Evolutionary conservation across 140 eudicot genomes (phyloP).

Genomic region (Ambrosia hybrid): DNA sequence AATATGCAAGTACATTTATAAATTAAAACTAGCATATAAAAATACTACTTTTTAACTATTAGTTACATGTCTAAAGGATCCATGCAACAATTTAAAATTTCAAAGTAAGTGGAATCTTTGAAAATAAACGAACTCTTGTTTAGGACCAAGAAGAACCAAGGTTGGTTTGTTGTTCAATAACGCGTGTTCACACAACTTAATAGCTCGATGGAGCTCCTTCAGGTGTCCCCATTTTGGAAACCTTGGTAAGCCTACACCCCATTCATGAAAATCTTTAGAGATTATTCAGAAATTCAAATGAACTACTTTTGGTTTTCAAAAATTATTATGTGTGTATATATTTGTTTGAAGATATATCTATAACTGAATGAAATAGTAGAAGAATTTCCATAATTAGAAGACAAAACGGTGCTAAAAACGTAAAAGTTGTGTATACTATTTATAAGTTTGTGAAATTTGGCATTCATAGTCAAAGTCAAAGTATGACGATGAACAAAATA

Average conservation of each 20-base stretch:
- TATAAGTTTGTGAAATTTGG: neutral
- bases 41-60: neutral
- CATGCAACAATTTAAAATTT: neutral
- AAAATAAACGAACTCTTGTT: constrained; percentile 54
- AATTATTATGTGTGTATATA: neutral
- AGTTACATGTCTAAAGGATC: neutral
- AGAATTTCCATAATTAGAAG: neutral
- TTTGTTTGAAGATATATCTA: neutral
- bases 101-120: too few species aligned
- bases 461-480: constrained; percentile 6
- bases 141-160: constrained; percentile 58
- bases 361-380: neutral
- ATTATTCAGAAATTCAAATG: neutral
- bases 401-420: neutral
- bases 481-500: neutral
- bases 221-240: constrained; percentile 97
- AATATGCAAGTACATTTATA: too few species aligned
- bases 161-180: constrained; percentile 58
- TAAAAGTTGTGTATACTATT: neutral
- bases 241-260: constrained; percentile 73
- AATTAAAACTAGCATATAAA: too few species aligned
- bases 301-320: neutral
- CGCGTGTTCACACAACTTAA: constrained; percentile 71
- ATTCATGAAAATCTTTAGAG: constrained; percentile 10
- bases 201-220: constrained; percentile 88